Evolutionary conservation across 805 yeast genomes (phyloP).

Genomic region (Phaffomyces thermotolerans): DNA sequence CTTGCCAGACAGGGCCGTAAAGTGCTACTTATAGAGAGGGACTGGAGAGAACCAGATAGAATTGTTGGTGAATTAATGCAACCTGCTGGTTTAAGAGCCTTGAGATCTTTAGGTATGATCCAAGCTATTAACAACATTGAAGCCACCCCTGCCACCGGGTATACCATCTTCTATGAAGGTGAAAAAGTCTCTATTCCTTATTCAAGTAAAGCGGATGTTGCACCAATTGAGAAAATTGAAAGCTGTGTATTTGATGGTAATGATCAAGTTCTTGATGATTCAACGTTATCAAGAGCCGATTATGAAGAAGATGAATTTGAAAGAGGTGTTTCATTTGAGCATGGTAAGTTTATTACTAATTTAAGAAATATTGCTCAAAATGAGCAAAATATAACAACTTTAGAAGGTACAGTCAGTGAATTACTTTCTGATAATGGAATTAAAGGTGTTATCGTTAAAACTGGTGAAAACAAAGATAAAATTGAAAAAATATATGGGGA

Average conservation of each 20-base stretch:
- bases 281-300: slow-evolving; percentile 39
- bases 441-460: slow-evolving; percentile 65
- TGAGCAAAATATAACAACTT: slow-evolving; percentile 67
- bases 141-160: slow-evolving; percentile 74
- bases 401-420: slow-evolving; percentile 79
- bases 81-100: slow-evolving; percentile 90
- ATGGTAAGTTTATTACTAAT: slow-evolving; percentile 79
- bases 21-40: slow-evolving; percentile 74
- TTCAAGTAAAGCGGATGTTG: slow-evolving; percentile 50
- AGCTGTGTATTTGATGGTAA: slow-evolving; percentile 51
- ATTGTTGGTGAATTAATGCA: slow-evolving; percentile 97
- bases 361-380: slow-evolving; percentile 60
- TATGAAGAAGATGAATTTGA: slow-evolving; percentile 55
- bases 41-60: slow-evolving; percentile 88
- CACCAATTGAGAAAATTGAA: slow-evolving; percentile 43
- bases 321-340: slow-evolving; percentile 84
- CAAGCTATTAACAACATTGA: slow-evolving; percentile 67
- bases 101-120: slow-evolving; percentile 75
- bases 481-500: slow-evolving; percentile 45
- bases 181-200: slow-evolving; percentile 57
- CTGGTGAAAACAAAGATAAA: slow-evolving; percentile 31
- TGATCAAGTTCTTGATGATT: slow-evolving; percentile 46
- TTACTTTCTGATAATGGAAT: slow-evolving; percentile 54
- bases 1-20: slow-evolving; percentile 84
- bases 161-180: slow-evolving; percentile 64